Evolutionary conservation across 306 rosid species (phyloP).

Genomic region (Begonia masoniana): DNA sequence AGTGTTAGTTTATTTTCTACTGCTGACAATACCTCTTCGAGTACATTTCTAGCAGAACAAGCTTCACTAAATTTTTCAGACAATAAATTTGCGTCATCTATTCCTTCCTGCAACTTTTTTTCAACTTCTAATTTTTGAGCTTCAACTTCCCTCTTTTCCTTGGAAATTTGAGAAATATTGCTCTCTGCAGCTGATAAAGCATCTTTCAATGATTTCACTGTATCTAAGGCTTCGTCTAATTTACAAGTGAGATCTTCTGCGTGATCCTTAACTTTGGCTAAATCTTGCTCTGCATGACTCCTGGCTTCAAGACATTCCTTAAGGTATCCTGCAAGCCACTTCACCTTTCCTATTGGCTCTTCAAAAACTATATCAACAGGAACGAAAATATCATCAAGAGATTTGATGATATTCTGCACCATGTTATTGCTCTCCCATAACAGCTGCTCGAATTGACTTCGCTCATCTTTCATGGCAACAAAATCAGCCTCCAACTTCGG

Average conservation of each 20-base stretch:
- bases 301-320: conserved; percentile 50
- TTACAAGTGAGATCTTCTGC: conserved; percentile 27
- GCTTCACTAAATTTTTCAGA: conserved; percentile 29
- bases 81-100: conserved; percentile 31
- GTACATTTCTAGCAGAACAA: conserved; percentile 28
- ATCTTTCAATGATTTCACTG: conserved; percentile 38
- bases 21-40: conserved; percentile 54
- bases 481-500: conserved; percentile 63
- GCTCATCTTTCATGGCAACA: conserved; percentile 40
- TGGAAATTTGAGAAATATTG: conserved; percentile 42
- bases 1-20: conserved; percentile 45
- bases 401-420: conserved; percentile 55
- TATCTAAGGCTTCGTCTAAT: conserved; percentile 46
- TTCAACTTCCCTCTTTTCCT: conserved; percentile 58
- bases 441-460: conserved; percentile 60
- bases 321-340: conserved; percentile 53
- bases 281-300: conserved; percentile 43
- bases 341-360: conserved; percentile 74
- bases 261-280: conserved; percentile 41
- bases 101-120: conserved; percentile 50
- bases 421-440: conserved; percentile 59
- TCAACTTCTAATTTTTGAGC: conserved; percentile 27
- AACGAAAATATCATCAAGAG: conserved; percentile 51
- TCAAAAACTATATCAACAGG: conserved; percentile 51
- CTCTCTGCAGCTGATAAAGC: conserved; percentile 50